Conservation (phyloP, 202 grass and related monocot genomes). For the Zoysia matrella region DNA sequence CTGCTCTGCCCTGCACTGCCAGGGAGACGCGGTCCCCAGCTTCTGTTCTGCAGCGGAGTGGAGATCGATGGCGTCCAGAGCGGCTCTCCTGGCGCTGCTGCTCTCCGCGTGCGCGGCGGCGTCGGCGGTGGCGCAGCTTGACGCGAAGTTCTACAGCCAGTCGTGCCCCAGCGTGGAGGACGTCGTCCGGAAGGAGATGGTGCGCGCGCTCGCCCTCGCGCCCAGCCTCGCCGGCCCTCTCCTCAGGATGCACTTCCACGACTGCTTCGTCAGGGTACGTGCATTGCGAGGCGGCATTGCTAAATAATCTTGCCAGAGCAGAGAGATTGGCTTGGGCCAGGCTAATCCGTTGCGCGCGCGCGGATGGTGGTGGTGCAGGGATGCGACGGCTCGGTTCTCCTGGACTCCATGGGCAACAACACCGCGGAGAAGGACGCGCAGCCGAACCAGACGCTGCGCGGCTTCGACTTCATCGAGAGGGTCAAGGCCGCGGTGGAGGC, state of each 20-base stretch:
- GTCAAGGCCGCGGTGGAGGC: too few relatives aligned
- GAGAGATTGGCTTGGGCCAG: neutral
- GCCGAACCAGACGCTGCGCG: slow-evolving; percentile 54
- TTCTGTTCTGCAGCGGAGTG: neutral
- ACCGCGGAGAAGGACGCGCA: slow-evolving; percentile 79
- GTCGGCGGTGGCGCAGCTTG: slow-evolving; percentile 58
- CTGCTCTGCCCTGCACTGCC: neutral
- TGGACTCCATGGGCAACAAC: slow-evolving; percentile 60
- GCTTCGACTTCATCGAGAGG: too few relatives aligned
- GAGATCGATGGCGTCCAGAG: slow-evolving; percentile 49
- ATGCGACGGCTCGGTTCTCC: slow-evolving; percentile 84
- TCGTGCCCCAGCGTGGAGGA: slow-evolving; percentile 3
- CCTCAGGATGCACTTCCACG: slow-evolving; percentile 91
- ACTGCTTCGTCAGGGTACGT: slow-evolving; percentile 92
- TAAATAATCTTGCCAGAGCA: neutral
- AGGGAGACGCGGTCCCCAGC: neutral
- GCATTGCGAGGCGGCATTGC: neutral
- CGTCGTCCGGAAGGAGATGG: too few relatives aligned
- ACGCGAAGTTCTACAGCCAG: slow-evolving; percentile 77
- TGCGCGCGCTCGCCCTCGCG: slow-evolving; percentile 31
- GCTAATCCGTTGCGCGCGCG: neutral
- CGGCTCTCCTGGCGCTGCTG: slow-evolving; percentile 35
- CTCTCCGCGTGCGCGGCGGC: slow-evolving; percentile 35
- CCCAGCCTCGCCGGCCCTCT: slow-evolving; percentile 84
- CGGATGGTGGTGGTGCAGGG: slow-evolving; percentile 45